Conservation (phyloP, 2,329 filamentous ascomycete genomes). For the Apiospora hydei region DNA sequence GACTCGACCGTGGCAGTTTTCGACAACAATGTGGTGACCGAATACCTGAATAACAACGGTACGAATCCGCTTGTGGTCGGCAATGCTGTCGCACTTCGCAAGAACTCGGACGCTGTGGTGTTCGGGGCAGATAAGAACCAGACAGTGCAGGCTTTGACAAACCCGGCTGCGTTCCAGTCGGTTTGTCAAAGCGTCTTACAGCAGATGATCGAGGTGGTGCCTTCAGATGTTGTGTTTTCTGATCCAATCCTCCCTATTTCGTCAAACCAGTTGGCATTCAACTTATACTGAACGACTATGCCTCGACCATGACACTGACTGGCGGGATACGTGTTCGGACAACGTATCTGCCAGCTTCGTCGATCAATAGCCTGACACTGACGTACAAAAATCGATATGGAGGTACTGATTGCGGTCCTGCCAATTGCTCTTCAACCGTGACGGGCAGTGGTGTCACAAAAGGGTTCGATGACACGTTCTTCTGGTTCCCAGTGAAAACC, state of each 20-base stretch:
- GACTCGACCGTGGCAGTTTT: constrained; percentile 58
- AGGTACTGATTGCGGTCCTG: constrained; percentile 50
- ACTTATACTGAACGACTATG: constrained; percentile 58
- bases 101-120: constrained; percentile 63
- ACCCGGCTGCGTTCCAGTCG: constrained; percentile 51
- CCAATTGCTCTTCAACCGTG: constrained; percentile 53
- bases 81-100: constrained; percentile 50
- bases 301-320: constrained; percentile 55
- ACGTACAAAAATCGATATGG: constrained; percentile 64
- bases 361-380: constrained; percentile 57
- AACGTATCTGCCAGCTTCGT: constrained; percentile 51
- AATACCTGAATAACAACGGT: constrained; percentile 62
- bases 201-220: constrained; percentile 69
- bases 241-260: constrained; percentile 62
- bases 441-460: constrained; percentile 55
- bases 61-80: constrained; percentile 63
- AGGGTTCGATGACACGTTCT: constrained; percentile 68
- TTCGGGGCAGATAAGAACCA: constrained; percentile 63
- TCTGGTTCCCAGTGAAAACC: constrained; percentile 52
- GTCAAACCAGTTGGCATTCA: constrained; percentile 67
- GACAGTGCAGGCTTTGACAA: constrained; percentile 58
- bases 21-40: constrained; percentile 64
- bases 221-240: constrained; percentile 56
- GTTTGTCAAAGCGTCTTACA: constrained; percentile 61
- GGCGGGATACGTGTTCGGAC: constrained; percentile 66